These are phyloP conservation scores for Fusarium mangiferae DNA, from an alignment of 2,329 filamentous ascomycete genomes.

Conservation along the genomic window DNA sequence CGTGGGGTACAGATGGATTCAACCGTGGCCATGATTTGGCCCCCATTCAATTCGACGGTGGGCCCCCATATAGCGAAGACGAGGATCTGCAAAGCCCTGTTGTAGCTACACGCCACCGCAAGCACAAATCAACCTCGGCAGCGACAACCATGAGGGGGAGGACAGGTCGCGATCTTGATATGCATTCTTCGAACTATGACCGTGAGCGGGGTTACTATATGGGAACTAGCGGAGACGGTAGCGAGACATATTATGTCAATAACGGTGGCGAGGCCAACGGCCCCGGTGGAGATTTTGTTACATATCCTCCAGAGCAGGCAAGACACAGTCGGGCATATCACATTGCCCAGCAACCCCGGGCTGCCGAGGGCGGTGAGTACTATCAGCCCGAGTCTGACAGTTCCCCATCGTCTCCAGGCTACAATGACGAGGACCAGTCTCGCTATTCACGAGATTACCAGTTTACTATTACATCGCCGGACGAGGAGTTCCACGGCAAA, in stretches of 20 bases:
- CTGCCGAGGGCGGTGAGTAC: slow-evolving; percentile 61
- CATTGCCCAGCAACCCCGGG: slow-evolving; percentile 58
- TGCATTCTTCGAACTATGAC: slow-evolving; percentile 63
- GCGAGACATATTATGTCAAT: slow-evolving; percentile 79
- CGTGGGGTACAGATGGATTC: slow-evolving; percentile 63
- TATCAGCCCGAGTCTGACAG: slow-evolving; percentile 68
- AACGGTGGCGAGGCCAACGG: slow-evolving; percentile 77
- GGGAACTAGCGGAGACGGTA: slow-evolving; percentile 74
- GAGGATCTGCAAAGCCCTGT: slow-evolving; percentile 94
- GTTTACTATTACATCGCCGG: slow-evolving; percentile 92
- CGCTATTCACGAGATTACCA: slow-evolving; percentile 92
- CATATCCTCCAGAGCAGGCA: slow-evolving; percentile 75
- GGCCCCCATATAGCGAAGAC: slow-evolving; percentile 94
- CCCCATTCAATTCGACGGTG: slow-evolving; percentile 85
- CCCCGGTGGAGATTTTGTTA: slow-evolving; percentile 82
- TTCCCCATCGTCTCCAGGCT: slow-evolving; percentile 67
- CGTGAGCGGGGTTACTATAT: slow-evolving; percentile 74
- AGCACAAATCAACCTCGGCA: slow-evolving; percentile 78
- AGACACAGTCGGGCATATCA: slow-evolving; percentile 63
- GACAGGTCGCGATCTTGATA: slow-evolving; percentile 57
- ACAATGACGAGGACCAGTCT: slow-evolving; percentile 73
- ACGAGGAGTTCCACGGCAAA: slow-evolving; percentile 98
- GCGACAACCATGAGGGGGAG: slow-evolving; percentile 56
- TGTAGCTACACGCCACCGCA: slow-evolving; percentile 84
- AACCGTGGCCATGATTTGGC: slow-evolving; percentile 77